Evolutionary conservation across 176 grass and related monocot genomes (phyloP).

Genomic region (Hordeum vulgare): MorexV3_pseudomolecules_assembly NC_058520.1:298069006-298069505

Average conservation of each 20-base stretch:
- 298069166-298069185: not conserved
- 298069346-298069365: not conserved
- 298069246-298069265: not conserved
- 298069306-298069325: not conserved
- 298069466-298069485: conserved; percentile 34
- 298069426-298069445: conserved; percentile 47
- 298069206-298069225: not conserved
- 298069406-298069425: conserved; percentile 44
- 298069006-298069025: not conserved
- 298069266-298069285: not conserved
- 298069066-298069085: not conserved
- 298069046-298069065: not conserved
- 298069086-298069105: not conserved
- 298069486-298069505: not conserved
- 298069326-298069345: not conserved
- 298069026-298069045: not conserved
- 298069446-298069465: conserved; percentile 46
- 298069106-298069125: not conserved
- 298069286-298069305: not conserved
- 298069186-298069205: not conserved
- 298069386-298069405: conserved; percentile 38
- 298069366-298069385: not conserved
- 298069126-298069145: not conserved
- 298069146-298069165: not conserved
- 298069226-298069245: not conserved